Evolutionary conservation across 2,329 filamentous ascomycete species (phyloP).

Genomic region (Fusarium bactridioides): DNA sequence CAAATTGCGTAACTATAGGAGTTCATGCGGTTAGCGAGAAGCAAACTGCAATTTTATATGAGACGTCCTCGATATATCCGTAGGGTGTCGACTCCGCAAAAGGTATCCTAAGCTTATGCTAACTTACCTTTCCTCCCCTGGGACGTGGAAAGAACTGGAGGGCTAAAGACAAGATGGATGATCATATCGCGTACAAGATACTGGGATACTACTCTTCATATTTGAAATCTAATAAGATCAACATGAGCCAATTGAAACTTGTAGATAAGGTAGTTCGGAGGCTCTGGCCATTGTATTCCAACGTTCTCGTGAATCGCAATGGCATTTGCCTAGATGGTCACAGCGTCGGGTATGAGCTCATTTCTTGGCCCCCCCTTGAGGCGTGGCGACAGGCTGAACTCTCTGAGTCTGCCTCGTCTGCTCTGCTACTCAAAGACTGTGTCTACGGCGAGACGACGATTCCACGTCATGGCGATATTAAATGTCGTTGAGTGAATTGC

Average conservation of each 20-base stretch:
- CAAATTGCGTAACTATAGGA: too few species aligned
- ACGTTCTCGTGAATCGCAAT: not conserved
- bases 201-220: not conserved
- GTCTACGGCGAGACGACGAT: not conserved
- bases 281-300: not conserved
- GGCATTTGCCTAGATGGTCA: not conserved
- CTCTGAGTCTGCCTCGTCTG: not conserved
- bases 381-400: not conserved
- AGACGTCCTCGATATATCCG: not conserved
- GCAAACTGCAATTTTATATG: not conserved
- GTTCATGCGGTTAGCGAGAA: not conserved
- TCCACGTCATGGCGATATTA: not conserved
- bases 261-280: not conserved
- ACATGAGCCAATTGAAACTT: not conserved
- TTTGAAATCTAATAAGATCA: not conserved
- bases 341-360: not conserved
- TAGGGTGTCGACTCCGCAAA: not conserved
- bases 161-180: not conserved
- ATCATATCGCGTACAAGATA: too few species aligned
- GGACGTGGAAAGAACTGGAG: not conserved
- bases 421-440: not conserved
- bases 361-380: not conserved
- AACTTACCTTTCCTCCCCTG: not conserved
- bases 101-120: not conserved
- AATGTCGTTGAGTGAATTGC: not conserved